Evolutionary conservation across 2,329 filamentous ascomycete genomes (phyloP), one percentile per base, ranked within the genome.

Genomic region (Pseudocercospora fijiensis): DNA sequence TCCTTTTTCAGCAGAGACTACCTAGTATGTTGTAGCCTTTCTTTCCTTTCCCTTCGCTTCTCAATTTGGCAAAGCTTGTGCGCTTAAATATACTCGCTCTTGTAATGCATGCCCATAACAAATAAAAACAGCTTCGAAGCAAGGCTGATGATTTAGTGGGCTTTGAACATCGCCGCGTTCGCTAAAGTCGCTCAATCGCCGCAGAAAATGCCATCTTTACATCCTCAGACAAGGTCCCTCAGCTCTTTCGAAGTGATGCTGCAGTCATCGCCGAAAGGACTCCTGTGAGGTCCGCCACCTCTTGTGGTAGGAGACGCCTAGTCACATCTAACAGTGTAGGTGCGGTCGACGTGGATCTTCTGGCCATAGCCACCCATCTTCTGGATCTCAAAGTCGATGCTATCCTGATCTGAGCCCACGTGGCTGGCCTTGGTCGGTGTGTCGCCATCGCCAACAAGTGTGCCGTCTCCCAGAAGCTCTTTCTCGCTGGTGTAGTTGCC

Each of bases 381-480:
- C 51, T 64, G 64, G 64, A 71, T 59, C 57, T 72, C 69, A 33
- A 70, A 56, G 30, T 72, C 70, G 33, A 66, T 61, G 58, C 65
- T 69, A 20, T 64, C 64, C 47, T 63, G 64, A 22, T 62, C 59
- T 20, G 61, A 56, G 27, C 51, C 45, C 18, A 45, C 41, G 26
- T 65, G 68, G 24, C 65, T 61, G 13, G 61, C 30, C 63, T 67
- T 66, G 43, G 61, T 63, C 10, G 66, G 65, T 10, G 60, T 62
- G 2, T 65, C 63, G 26, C 59, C 61, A 26, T 67, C 65, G 22
- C 62, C 64, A 33, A 71, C 64, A 22, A 71, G 63, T 8, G 70
- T 72, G 52, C 67, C 68, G 18, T 67, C 57, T 16, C 62, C 66
- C 26, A 71, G 57, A 43, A 66, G 69, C 27, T 64, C 57, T 63